Base-by-base conservation (phyloP, 257 asterid genomes). In the Vinca minor region DNA sequence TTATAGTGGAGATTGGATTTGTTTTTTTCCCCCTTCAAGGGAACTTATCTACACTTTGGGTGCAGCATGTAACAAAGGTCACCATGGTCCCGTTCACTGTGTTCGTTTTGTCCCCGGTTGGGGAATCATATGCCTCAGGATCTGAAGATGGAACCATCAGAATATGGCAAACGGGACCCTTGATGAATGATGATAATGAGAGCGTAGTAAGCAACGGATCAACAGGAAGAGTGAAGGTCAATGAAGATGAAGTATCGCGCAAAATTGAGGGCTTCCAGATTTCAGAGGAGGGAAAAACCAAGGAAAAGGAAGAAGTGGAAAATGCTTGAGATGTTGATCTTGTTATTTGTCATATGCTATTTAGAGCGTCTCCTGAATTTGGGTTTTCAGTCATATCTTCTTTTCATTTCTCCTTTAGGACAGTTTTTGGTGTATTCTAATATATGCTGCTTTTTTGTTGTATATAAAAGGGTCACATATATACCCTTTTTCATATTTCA, bases 61-160 rank as follows among this genome's bases (percentile, higher is more conserved):
- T 66, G 73, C 73, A 77, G 82, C 71, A 2, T 73, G 78, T 32
- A 73, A 77, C 82, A 77, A 77, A 74, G 81, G 78, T n/a, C 82
- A 73, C 66, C 81, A 76, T 47, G 81, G 81, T 69, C 81, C 81
- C 2, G 82, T 73, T 20, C 82, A 73, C 64, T 73, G 82, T 21
- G 76, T 73, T 38, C 76, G 78, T 1, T 77, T 77, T 59, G 67
- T 78, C 0, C 78, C 78, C 10, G 67, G 39, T n/a, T 1, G 82
- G 82, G 57, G 82, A 73, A 69, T 69, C 78, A 29, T 77, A 77
- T 69, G 76, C 78, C 21, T 77, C 82, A 2, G 82, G 78, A 56
- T 77, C 82, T 15, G 82, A 77, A 69, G 78, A 77, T 45, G 78
- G 82, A 66, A 77, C 78, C 14, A 66, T 77, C 59, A 60, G 81